Conservation (phyloP, 192 early-diverging fungal genomes). For the Podila clonocystis region DNA sequence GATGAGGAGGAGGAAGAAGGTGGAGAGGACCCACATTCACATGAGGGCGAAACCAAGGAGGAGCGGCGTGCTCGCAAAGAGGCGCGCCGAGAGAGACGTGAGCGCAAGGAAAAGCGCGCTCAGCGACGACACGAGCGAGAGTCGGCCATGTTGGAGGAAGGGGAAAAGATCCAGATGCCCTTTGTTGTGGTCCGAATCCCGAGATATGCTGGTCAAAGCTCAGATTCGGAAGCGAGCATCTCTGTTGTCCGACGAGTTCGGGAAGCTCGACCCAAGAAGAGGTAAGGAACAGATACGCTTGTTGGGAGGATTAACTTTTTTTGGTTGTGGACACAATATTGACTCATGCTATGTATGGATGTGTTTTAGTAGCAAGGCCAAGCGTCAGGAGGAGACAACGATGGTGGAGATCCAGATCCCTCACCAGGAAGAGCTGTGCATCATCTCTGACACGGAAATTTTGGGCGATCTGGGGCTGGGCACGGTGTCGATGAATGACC, state of each 20-base stretch:
- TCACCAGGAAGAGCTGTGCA: slow-evolving; percentile 32
- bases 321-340: no score
- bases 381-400: slow-evolving; percentile 25
- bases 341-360: no score
- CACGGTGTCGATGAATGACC: slow-evolving; percentile 3
- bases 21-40: not conserved
- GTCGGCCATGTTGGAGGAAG: not conserved
- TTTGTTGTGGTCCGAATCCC: slow-evolving; percentile 27
- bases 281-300: slow-evolving; percentile 1
- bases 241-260: slow-evolving; percentile 37
- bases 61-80: not conserved
- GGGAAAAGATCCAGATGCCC: slow-evolving; percentile 27
- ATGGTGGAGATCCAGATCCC: slow-evolving; percentile 36
- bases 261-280: slow-evolving; percentile 18
- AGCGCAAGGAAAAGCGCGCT: slow-evolving; percentile 30
- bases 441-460: slow-evolving; percentile 43
- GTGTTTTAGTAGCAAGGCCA: slow-evolving; percentile 3
- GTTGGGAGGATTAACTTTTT: no score
- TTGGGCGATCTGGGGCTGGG: slow-evolving; percentile 27
- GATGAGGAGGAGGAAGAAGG: slow-evolving; percentile 4
- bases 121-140: slow-evolving; percentile 23
- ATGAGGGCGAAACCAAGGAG: slow-evolving; percentile 15
- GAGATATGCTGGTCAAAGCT: slow-evolving; percentile 38
- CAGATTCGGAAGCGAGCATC: slow-evolving; percentile 42
- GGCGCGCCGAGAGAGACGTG: slow-evolving; percentile 15